Conservation (phyloP, 176 grass and related monocot genomes). For the Carex myosuroides region DNA sequence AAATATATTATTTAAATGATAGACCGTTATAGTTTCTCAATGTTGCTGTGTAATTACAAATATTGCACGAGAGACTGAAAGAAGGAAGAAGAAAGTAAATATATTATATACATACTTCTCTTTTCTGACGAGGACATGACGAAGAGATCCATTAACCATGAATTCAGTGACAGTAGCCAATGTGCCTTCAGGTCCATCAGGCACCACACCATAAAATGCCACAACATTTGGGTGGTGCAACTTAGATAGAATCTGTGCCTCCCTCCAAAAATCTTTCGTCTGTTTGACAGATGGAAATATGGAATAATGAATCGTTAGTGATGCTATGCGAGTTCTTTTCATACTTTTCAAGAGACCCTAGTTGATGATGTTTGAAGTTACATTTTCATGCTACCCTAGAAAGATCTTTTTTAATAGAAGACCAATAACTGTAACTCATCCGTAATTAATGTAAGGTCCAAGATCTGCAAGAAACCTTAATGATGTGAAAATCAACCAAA, state of each 20-base stretch:
- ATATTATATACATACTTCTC: slow-evolving; percentile 40
- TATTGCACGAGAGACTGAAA: not conserved
- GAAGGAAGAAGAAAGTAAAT: not conserved
- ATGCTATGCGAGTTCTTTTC: not conserved
- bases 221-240: slow-evolving; percentile 97
- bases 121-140: slow-evolving; percentile 81
- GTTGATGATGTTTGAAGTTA: not conserved
- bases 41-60: not conserved
- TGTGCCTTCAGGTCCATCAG: slow-evolving; percentile 89
- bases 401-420: not conserved
- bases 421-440: not conserved
- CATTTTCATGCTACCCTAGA: not conserved
- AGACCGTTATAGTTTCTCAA: not conserved
- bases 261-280: slow-evolving; percentile 97
- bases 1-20: not conserved
- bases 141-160: slow-evolving; percentile 97
- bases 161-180: slow-evolving; percentile 89
- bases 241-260: slow-evolving; percentile 89
- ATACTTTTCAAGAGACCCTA: not conserved
- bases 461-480: not conserved
- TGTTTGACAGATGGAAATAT: slow-evolving; percentile 23
- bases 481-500: not conserved
- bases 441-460: not conserved
- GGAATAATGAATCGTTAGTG: not conserved
- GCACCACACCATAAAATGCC: slow-evolving; percentile 93